A percentile compares a stretch with the other conserved stretches of the same genome.
phyloP scores from a whole-genome alignment of 352 stramenopile species.

The Globisporangium irregulare region DNA sequence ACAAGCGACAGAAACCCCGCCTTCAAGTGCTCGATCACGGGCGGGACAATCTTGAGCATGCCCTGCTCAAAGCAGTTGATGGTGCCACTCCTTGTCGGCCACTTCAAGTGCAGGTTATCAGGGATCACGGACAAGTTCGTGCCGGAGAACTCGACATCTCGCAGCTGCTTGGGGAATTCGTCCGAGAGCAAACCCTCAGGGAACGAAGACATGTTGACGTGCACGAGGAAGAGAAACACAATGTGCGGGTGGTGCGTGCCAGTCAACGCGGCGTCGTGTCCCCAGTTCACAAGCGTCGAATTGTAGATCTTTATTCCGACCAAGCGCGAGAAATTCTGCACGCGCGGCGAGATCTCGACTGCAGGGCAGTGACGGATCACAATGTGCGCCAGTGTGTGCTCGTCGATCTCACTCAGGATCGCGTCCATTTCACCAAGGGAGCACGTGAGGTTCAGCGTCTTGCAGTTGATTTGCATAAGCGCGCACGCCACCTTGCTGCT shows the following conservation, averaged over 20 bases:
- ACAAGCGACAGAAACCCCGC: slow-evolving; percentile 24
- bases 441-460: slow-evolving; percentile 15
- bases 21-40: slow-evolving; percentile 17
- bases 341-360: slow-evolving; percentile 26
- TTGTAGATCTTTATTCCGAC: slow-evolving; percentile 44
- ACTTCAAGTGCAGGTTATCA: slow-evolving; percentile 30
- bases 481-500: slow-evolving; percentile 23
- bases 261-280: slow-evolving; percentile 23
- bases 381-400: slow-evolving; percentile 20
- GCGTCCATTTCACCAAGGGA: slow-evolving; percentile 12
- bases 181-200: slow-evolving; percentile 30
- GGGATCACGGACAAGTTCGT: slow-evolving; percentile 36
- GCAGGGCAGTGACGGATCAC: slow-evolving; percentile 35
- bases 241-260: slow-evolving; percentile 25
- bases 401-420: slow-evolving; percentile 24
- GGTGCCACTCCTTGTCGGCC: slow-evolving; percentile 2
- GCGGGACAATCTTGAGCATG: slow-evolving; percentile 15
- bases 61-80: slow-evolving; percentile 24
- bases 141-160: slow-evolving; percentile 38
- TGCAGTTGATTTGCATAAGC: slow-evolving; percentile 26
- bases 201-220: slow-evolving; percentile 35
- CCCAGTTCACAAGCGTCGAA: slow-evolving; percentile 32
- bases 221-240: slow-evolving; percentile 27
- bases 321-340: slow-evolving; percentile 30
- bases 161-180: slow-evolving; percentile 29